Conservation (phyloP, 2,329 filamentous ascomycete genomes). For the Xylaria sp. region DNA sequence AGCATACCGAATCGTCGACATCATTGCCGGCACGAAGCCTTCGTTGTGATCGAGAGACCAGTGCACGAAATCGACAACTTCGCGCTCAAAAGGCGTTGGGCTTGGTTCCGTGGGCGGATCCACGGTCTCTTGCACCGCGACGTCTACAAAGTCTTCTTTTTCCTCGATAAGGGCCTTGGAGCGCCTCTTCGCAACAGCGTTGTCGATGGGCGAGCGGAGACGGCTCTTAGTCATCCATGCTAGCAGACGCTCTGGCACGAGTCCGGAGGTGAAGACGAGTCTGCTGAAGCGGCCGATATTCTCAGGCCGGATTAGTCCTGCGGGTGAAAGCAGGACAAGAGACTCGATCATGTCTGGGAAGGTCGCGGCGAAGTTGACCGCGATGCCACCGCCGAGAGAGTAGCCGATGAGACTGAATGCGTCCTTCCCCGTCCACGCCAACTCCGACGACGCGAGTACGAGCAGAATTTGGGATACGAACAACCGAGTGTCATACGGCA, state of each 20-base stretch:
- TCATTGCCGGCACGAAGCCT: slow-evolving; percentile 70
- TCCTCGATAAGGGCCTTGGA: slow-evolving; percentile 29
- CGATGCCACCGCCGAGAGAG: slow-evolving; percentile 83
- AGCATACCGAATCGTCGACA: slow-evolving; percentile 65
- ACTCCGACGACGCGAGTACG: slow-evolving; percentile 74
- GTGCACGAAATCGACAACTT: slow-evolving; percentile 63
- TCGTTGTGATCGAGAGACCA: slow-evolving; percentile 68
- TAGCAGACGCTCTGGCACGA: slow-evolving; percentile 65
- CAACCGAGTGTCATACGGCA: slow-evolving; percentile 78
- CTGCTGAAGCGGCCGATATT: slow-evolving; percentile 63
- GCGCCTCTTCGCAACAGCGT: slow-evolving; percentile 47
- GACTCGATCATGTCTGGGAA: slow-evolving; percentile 76
- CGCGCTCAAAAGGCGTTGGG: slow-evolving; percentile 56
- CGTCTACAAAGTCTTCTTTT: slow-evolving; percentile 52
- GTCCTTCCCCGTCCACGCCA: slow-evolving; percentile 71
- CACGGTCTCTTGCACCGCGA: slow-evolving; percentile 57
- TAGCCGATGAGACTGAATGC: slow-evolving; percentile 80
- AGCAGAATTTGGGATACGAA: slow-evolving; percentile 79
- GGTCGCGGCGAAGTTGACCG: slow-evolving; percentile 76
- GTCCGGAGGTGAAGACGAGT: slow-evolving; percentile 64
- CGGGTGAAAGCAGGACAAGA: slow-evolving; percentile 81
- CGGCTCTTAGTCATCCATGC: slow-evolving; percentile 60
- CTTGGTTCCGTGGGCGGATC: slow-evolving; percentile 43
- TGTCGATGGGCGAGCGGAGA: slow-evolving; percentile 63
- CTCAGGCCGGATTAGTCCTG: slow-evolving; percentile 73